These are phyloP conservation scores for Fibroporia radiculosa DNA, from an alignment of 768 basidiomycete genomes.

Conservation along the genomic window DNA sequence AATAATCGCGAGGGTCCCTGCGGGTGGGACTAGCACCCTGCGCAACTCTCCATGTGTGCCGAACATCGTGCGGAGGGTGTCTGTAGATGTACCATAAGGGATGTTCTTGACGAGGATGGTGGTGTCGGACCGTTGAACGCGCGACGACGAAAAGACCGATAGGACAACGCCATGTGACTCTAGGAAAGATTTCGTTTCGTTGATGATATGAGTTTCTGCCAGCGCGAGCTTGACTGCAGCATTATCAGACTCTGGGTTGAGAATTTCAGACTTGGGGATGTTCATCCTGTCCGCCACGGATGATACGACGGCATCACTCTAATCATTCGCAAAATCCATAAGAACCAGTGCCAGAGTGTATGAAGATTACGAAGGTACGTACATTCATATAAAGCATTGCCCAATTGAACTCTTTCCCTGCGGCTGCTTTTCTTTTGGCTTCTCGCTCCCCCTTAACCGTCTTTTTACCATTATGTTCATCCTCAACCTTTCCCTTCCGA, in stretches of 20 bases:
- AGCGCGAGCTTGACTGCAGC: slow-evolving; percentile 92
- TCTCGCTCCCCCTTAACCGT: slow-evolving; percentile 53
- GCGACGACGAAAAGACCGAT: slow-evolving; percentile 38
- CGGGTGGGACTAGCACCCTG: slow-evolving; percentile 79
- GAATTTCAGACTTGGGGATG: slow-evolving; percentile 78
- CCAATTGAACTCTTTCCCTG: slow-evolving; percentile 86
- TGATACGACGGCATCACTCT: slow-evolving; percentile 92
- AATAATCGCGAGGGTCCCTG: slow-evolving; percentile 89
- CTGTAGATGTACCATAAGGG: slow-evolving; percentile 76
- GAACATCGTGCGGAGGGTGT: slow-evolving; percentile 76
- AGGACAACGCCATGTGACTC: slow-evolving; percentile 68
- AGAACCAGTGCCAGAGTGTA: slow-evolving; percentile 19
- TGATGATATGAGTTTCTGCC: slow-evolving; percentile 93
- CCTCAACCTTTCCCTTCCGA: slow-evolving; percentile 39
- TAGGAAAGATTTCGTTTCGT: slow-evolving; percentile 88
- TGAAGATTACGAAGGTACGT: slow-evolving; percentile 31
- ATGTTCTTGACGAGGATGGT: slow-evolving; percentile 94
- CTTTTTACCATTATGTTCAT: slow-evolving; percentile 39
- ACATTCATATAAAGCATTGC: slow-evolving; percentile 97
- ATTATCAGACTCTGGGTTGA: slow-evolving; percentile 75
- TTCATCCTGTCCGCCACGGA: slow-evolving; percentile 87
- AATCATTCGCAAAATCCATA: slow-evolving; percentile 9
- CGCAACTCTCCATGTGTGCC: slow-evolving; percentile 61
- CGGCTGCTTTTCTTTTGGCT: slow-evolving; percentile 55
- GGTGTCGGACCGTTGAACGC: slow-evolving; percentile 57